Base-by-base conservation (phyloP, 2,329 filamentous ascomycete genomes). In the Fusarium xyrophilum region DNA sequence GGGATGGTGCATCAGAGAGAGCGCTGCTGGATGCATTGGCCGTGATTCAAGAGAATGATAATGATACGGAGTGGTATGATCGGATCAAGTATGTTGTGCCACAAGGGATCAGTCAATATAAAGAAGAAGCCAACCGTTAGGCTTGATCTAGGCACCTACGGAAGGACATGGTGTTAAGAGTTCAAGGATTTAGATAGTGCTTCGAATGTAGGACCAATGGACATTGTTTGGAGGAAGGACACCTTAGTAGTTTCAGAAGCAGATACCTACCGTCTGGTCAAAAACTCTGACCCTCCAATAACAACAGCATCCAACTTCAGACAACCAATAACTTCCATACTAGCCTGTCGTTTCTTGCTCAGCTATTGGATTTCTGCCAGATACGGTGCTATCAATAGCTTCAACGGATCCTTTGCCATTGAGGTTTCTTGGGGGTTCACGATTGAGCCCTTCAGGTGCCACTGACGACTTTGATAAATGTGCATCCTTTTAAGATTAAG, bases 11-110 rank as follows among this genome's bases (percentile, higher is more conserved):
- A 39, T 57, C 64, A 13, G 71, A 73, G 40, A 60, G 51, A 35
- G 56, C 56, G 9, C 36, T 73, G 28, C 33, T 58, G n/a, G 62
- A 72, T 43, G 69, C 71, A 30, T 64, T 73, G 14, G 44, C 58
- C 21, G 64, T 73, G 53, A 53, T 73, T 30, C 63, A 57, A 32
- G 59, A 64, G 30, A 69, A 70, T 39, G 64, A 73, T 28, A 69
- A 70, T 39, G 64, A 73, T 28, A 21, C 23, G 10, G 55, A 21
- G 23, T 73, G 68, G 71, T 56, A 67, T 63, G 60, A 67, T 30
- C 57, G 60, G 21, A 57, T 70, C 40, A 62, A 50, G 48, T 46
- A 67, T 30, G 43, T 69, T 48, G 60, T 73, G 9, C 38, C 54
- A 44, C 68, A 67, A 47, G 71, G 67, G 21, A 67, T 73, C 28